Conservation (phyloP, 78 protist species). For the Dictyostelium citrinum region DNA sequence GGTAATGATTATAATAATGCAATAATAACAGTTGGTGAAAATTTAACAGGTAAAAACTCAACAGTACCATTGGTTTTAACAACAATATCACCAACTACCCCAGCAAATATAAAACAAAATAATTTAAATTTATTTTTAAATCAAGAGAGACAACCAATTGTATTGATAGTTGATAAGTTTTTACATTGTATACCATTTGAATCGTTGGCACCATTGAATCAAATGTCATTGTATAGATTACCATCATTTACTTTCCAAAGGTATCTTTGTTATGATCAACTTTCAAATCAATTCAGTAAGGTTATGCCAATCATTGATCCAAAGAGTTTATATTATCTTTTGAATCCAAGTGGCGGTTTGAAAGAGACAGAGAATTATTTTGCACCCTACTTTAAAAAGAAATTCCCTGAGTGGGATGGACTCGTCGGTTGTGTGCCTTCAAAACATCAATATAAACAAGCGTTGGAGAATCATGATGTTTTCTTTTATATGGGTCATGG, state of each 20-base stretch:
- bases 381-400: background rate
- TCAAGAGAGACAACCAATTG: slow-evolving; percentile 24
- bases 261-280: background rate
- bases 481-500: slow-evolving; percentile 90
- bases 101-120: background rate
- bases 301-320: background rate
- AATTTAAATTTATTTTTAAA: background rate
- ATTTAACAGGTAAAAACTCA: background rate
- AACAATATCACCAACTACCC: background rate
- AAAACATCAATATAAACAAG: slow-evolving; percentile 9
- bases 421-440: slow-evolving; percentile 58
- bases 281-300: background rate
- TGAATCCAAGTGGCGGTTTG: slow-evolving; percentile 81
- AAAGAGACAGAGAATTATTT: slow-evolving; percentile 29
- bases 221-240: slow-evolving; percentile 21
- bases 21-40: background rate
- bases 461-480: slow-evolving; percentile 35
- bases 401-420: slow-evolving; percentile 68
- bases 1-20: background rate
- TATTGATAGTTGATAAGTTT: slow-evolving; percentile 63
- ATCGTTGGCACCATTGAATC: slow-evolving; percentile 25
- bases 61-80: background rate
- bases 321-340: slow-evolving; percentile 40
- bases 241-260: slow-evolving; percentile 65
- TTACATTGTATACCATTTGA: slow-evolving; percentile 70